Conservation (phyloP, 2,329 filamentous ascomycete species). For the Paraphaeosphaeria sporulosa region DNA sequence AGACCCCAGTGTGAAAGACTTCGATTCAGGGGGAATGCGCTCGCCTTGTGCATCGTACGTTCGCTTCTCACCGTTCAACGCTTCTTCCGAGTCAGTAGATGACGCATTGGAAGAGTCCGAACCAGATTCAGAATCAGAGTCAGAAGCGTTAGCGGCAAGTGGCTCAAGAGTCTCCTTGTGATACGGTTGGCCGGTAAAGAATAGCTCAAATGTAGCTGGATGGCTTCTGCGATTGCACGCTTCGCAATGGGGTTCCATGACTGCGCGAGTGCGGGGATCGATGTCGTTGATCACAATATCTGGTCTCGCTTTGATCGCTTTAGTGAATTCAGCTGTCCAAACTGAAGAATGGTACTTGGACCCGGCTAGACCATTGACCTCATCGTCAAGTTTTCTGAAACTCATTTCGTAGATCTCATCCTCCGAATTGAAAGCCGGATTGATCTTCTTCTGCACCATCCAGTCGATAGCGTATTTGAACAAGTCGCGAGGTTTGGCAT, state of each 20-base stretch:
- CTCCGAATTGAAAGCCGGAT: constrained; percentile 70
- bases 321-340: constrained; percentile 73
- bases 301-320: constrained; percentile 71
- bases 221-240: constrained; percentile 76
- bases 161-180: constrained; percentile 70
- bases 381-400: constrained; percentile 75
- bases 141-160: constrained; percentile 55
- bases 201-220: constrained; percentile 69
- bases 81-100: constrained; percentile 25
- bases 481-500: constrained; percentile 73
- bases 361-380: constrained; percentile 70
- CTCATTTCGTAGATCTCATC: constrained; percentile 72
- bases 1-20: constrained; percentile 39
- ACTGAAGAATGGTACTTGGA: constrained; percentile 76
- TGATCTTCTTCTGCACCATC: constrained; percentile 81
- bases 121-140: constrained; percentile 32
- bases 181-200: constrained; percentile 72
- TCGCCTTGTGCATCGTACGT: constrained; percentile 37
- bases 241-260: constrained; percentile 60
- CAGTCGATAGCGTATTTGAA: constrained; percentile 79
- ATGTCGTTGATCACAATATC: not conserved
- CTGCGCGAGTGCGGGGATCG: constrained; percentile 50
- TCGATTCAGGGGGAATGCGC: constrained; percentile 36
- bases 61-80: constrained; percentile 33
- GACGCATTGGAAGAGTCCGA: constrained; percentile 32